Percentiles rank a stretch among this genome's conserved stretches.
Evolutionary conservation across 805 yeast species (phyloP).

Genomic region (Candida ovalis): DNA sequence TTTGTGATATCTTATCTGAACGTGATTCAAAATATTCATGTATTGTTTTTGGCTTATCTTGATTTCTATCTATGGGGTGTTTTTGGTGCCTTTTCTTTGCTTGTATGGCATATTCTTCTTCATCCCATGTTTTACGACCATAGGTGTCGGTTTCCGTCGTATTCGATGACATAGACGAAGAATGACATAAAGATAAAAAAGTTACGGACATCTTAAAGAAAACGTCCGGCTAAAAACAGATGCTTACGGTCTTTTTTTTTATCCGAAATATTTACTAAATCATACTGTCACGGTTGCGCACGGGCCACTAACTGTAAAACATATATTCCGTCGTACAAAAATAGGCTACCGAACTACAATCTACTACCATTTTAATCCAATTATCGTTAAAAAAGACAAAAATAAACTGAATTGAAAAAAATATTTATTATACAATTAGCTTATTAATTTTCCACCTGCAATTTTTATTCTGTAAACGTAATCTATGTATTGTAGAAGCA

Average conservation of each 20-base stretch:
- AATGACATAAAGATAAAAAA: no score
- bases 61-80: constrained; percentile 7
- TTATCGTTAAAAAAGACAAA: background rate
- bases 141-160: constrained; percentile 16
- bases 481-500: background rate
- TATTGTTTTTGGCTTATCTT: constrained; percentile 11
- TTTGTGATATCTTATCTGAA: constrained; percentile 19
- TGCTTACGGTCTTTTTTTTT: background rate
- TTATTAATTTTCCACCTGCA: background rate
- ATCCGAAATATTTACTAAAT: no score
- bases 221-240: no score
- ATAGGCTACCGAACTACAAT: no score
- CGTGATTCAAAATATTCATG: constrained; percentile 23
- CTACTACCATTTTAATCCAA: no score
- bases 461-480: background rate
- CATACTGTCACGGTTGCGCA: background rate
- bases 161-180: background rate
- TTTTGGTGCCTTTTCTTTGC: constrained; percentile 32
- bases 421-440: background rate
- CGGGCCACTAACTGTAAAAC: no score
- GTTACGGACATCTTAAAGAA: no score
- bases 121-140: constrained; percentile 75
- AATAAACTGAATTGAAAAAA: background rate
- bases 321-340: no score
- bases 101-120: constrained; percentile 53